phyloP scores from a whole-genome alignment of 73 alveolate species.

The Tetrahymena thermophila region DNA sequence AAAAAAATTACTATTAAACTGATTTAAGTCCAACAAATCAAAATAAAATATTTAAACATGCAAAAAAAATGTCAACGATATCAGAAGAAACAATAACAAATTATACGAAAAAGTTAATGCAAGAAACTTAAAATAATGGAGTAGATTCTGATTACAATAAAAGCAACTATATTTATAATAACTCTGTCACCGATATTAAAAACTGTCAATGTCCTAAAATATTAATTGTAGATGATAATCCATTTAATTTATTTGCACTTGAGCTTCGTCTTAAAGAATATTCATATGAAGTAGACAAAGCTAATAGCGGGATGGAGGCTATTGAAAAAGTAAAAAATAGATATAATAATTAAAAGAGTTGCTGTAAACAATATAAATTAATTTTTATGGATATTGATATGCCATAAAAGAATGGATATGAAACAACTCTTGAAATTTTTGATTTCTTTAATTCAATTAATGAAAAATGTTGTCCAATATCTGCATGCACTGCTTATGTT shows the following conservation, averaged over 20 bases:
- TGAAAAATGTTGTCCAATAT: background rate
- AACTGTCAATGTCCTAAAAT: background rate
- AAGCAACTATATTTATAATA: too few relatives aligned
- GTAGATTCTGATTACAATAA: background rate
- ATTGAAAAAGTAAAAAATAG: background rate
- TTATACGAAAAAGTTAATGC: background rate
- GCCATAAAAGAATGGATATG: background rate
- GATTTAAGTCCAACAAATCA: background rate
- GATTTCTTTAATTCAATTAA: background rate
- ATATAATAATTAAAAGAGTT: background rate
- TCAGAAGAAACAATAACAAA: background rate
- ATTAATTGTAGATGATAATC: conserved; percentile 12
- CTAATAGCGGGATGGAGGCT: background rate
- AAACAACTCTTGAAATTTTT: background rate
- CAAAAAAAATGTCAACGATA: background rate
- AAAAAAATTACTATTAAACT: background rate
- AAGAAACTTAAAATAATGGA: background rate
- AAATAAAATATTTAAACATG: too few relatives aligned
- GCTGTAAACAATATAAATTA: background rate
- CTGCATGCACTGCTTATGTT: background rate
- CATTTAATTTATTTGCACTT: background rate
- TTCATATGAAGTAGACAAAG: background rate
- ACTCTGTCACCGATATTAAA: background rate
- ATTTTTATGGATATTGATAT: background rate
- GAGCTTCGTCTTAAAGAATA: background rate